A percentile compares a stretch with the other conserved stretches of the same genome.
phyloP scores from a whole-genome alignment of 1,284 basidiomycete species.

The Moesziomyces sp. region DNA sequence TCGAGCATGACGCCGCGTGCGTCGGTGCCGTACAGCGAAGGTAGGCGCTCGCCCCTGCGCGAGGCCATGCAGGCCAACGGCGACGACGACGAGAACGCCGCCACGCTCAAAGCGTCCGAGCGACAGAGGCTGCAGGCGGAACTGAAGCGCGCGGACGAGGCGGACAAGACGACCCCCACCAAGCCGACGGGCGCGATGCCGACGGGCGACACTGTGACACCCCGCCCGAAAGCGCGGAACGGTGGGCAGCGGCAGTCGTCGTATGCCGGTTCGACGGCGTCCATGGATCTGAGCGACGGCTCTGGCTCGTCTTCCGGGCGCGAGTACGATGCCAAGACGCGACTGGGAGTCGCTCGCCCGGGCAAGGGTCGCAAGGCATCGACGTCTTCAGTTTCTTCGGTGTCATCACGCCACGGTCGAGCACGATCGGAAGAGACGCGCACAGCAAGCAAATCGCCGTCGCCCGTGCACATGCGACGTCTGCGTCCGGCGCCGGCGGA shows the following conservation, averaged over 20 bases:
- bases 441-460: conserved; percentile 5
- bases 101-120: conserved; percentile 53
- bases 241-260: conserved; percentile 18
- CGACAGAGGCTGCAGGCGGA: conserved; percentile 37
- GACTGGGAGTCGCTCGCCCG: conserved; percentile 6
- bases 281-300: conserved; percentile 19
- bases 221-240: conserved; percentile 15
- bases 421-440: conserved; percentile 28
- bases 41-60: conserved; percentile 3
- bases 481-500: conserved; percentile 8
- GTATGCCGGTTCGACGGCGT: conserved; percentile 24
- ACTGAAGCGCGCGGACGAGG: conserved; percentile 16
- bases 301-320: conserved; percentile 32
- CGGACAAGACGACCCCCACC: conserved; percentile 23
- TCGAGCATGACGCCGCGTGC: conserved; percentile 47
- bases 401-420: conserved; percentile 12
- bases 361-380: conserved; percentile 20
- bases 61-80: conserved; percentile 5
- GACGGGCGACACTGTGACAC: conserved; percentile 12
- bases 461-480: conserved; percentile 12
- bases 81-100: conserved; percentile 21
- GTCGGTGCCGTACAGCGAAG: conserved; percentile 16
- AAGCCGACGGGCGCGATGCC: conserved; percentile 1
- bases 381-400: conserved; percentile 1
- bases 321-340: conserved; percentile 31